Evolutionary conservation across 2,329 filamentous ascomycete species (phyloP).

Genomic region (Aspergillus ustus): DNA sequence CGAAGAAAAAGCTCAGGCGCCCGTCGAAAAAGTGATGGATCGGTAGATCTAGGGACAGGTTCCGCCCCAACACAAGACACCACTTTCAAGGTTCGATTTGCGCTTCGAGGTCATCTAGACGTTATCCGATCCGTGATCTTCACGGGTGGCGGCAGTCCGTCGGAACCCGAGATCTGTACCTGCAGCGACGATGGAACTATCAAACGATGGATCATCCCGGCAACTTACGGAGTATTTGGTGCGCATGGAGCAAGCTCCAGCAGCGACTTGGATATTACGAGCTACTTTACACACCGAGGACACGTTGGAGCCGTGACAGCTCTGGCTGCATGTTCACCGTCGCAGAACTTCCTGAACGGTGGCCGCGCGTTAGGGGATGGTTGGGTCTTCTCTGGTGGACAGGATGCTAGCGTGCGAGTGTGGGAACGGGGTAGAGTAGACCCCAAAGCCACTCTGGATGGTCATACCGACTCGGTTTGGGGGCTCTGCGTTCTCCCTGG

Average conservation of each 20-base stretch:
- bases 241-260: slow-evolving; percentile 59
- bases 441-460: slow-evolving; percentile 90
- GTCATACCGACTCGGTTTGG: slow-evolving; percentile 96
- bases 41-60: slow-evolving; percentile 63
- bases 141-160: slow-evolving; percentile 91
- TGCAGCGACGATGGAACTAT: slow-evolving; percentile 94
- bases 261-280: slow-evolving; percentile 86
- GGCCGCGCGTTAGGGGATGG: slow-evolving; percentile 88
- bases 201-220: slow-evolving; percentile 94
- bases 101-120: slow-evolving; percentile 87
- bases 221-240: slow-evolving; percentile 69
- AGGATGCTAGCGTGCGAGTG: slow-evolving; percentile 88
- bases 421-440: slow-evolving; percentile 96
- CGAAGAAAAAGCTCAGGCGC: slow-evolving; percentile 81
- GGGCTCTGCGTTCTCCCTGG: slow-evolving; percentile 88
- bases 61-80: slow-evolving; percentile 64
- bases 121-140: slow-evolving; percentile 95
- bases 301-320: slow-evolving; percentile 90
- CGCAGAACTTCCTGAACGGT: slow-evolving; percentile 86
- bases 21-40: slow-evolving; percentile 65
- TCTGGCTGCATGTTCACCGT: slow-evolving; percentile 82
- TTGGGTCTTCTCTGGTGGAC: slow-evolving; percentile 97
- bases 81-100: slow-evolving; percentile 91
- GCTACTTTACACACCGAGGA: slow-evolving; percentile 93
- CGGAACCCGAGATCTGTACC: slow-evolving; percentile 95